phyloP scores from a whole-genome alignment of 768 basidiomycete species.

The Suillus sp. region DNA sequence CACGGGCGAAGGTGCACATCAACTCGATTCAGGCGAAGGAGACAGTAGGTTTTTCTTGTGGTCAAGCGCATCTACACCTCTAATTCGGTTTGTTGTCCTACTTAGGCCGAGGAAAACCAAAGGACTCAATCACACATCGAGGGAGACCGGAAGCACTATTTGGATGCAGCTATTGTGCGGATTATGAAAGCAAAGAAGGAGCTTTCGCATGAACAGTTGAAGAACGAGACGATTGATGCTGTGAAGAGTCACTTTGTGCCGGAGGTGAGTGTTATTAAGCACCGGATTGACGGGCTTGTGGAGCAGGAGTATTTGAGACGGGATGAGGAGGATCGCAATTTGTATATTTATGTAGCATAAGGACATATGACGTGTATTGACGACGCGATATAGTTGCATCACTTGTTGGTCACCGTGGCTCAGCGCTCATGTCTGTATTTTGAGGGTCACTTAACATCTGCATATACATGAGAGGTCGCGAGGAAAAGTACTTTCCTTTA shows the following conservation, averaged over 20 bases:
- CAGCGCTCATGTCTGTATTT: neutral
- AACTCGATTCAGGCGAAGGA: constrained; percentile 96
- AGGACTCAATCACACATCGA: constrained; percentile 84
- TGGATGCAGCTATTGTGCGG: constrained; percentile 96
- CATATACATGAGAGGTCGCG: neutral
- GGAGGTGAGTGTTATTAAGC: constrained; percentile 83
- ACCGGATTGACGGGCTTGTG: constrained; percentile 76
- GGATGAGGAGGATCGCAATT: constrained; percentile 67
- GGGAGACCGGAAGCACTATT: constrained; percentile 78
- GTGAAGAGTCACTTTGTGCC: constrained; percentile 89
- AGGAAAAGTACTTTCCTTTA: neutral
- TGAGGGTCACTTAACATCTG: neutral
- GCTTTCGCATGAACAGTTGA: constrained; percentile 75
- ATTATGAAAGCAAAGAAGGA: constrained; percentile 95
- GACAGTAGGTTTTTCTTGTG: constrained; percentile 56
- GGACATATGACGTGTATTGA: neutral
- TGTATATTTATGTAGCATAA: constrained; percentile 80
- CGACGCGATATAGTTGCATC: constrained; percentile 40
- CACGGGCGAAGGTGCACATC: constrained; percentile 81
- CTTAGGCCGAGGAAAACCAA: constrained; percentile 83
- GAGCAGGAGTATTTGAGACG: constrained; percentile 86
- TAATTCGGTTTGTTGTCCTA: neutral
- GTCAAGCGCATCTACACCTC: neutral
- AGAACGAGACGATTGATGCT: constrained; percentile 81
- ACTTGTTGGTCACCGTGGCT: constrained; percentile 49